Percentiles rank a stretch among this genome's conserved stretches.
Evolutionary conservation across 1,284 basidiomycete genomes (phyloP).

Genomic region (Moesziomyces sp.): DNA sequence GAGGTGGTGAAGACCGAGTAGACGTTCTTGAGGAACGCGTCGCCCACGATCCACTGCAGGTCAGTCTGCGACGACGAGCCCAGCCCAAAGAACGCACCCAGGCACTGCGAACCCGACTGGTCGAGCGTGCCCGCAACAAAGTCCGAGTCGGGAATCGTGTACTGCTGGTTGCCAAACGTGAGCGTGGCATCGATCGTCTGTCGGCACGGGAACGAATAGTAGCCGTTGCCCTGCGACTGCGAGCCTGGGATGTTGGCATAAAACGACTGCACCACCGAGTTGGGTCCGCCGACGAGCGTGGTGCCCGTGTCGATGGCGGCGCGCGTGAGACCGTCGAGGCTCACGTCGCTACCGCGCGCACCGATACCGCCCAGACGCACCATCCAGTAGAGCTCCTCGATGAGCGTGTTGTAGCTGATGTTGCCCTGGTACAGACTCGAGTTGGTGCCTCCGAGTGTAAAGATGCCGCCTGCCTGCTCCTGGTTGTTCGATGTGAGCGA

Average conservation of each 20-base stretch:
- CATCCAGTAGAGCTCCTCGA: conserved; percentile 54
- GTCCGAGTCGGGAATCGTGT: conserved; percentile 46
- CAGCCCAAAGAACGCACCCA: conserved; percentile 60
- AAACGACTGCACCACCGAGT: conserved; percentile 38
- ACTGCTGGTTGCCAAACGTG: conserved; percentile 53
- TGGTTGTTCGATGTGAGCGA: conserved; percentile 14
- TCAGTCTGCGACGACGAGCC: conserved; percentile 27
- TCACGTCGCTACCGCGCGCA: conserved; percentile 16
- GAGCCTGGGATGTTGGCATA: conserved; percentile 57
- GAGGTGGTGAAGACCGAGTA: conserved; percentile 54
- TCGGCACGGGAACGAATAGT: conserved; percentile 61
- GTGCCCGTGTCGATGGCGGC: conserved; percentile 66
- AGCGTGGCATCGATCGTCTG: conserved; percentile 44
- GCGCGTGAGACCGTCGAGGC: conserved; percentile 24
- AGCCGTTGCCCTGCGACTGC: conserved; percentile 39
- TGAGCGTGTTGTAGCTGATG: conserved; percentile 47
- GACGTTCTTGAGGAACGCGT: conserved; percentile 61
- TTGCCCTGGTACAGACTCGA: conserved; percentile 47
- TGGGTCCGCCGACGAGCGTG: conserved; percentile 61
- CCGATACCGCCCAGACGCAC: conserved; percentile 48
- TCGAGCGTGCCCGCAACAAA: conserved; percentile 42
- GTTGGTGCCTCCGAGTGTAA: conserved; percentile 60
- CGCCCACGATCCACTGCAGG: conserved; percentile 62
- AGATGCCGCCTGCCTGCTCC: conserved; percentile 44
- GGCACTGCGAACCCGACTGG: conserved; percentile 30